These are phyloP conservation scores for Noccaea caerulescens DNA, from an alignment of 345 rosid species.

Conservation along the genomic window DNA sequence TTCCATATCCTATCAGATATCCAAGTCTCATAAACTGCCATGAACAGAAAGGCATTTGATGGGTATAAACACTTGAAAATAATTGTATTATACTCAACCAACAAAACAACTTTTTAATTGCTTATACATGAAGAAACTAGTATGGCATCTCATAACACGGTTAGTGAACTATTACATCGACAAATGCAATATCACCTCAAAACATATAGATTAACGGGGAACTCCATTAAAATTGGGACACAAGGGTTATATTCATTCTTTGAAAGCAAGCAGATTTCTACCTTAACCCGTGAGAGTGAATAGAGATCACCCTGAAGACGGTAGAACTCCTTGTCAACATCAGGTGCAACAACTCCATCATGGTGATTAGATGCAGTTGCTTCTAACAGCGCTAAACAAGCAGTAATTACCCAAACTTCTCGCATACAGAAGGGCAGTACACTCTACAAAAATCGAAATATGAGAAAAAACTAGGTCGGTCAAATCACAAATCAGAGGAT, in stretches of 20 bases:
- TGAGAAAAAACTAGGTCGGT: slow-evolving; percentile 21
- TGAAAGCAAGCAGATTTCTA: slow-evolving; percentile 40
- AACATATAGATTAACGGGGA: not conserved
- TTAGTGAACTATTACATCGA: slow-evolving; percentile 11
- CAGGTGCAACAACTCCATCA: slow-evolving; percentile 66
- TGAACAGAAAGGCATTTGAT: slow-evolving; percentile 38
- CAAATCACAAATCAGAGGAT: slow-evolving; percentile 35
- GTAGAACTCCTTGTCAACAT: slow-evolving; percentile 89
- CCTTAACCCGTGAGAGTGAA: slow-evolving; percentile 92
- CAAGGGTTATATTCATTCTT: slow-evolving; percentile 20
- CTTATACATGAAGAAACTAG: slow-evolving; percentile 17
- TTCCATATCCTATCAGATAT: slow-evolving; percentile 87
- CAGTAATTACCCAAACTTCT: slow-evolving; percentile 95
- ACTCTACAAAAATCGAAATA: slow-evolving; percentile 51
- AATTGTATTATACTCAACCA: slow-evolving; percentile 4
- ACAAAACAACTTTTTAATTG: slow-evolving; percentile 10
- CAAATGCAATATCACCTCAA: slow-evolving; percentile 29
- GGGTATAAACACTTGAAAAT: slow-evolving; percentile 22
- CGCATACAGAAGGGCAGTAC: slow-evolving; percentile 77
- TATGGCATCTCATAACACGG: slow-evolving; percentile 19
- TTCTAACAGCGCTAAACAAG: slow-evolving; percentile 73
- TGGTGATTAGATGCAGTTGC: slow-evolving; percentile 74
- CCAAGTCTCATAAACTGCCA: slow-evolving; percentile 98
- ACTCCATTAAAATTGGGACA: slow-evolving; percentile 14
- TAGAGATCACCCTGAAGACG: slow-evolving; percentile 94